Evolutionary conservation across 1,284 basidiomycete genomes (phyloP), one percentile per base, ranked within the genome.

Genomic region (Pterula multifida): DNA sequence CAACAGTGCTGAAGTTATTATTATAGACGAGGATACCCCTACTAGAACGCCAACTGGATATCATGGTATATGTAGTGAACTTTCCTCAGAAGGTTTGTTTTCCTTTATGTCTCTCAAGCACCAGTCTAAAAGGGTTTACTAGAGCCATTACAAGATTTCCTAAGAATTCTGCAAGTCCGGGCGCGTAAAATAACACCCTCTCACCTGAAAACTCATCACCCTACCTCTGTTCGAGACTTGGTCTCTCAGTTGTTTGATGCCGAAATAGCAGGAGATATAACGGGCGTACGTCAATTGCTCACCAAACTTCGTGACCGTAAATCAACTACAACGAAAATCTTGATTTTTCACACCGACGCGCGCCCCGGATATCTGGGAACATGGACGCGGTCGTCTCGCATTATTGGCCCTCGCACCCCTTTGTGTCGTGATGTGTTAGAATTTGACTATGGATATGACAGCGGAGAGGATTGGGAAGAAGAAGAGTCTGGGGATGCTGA

Each of bases 291-390:
- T 24, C 61, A 63, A 3, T 65, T 85, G 3, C 69, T 81, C 26
- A 58, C 65, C 3, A 62, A 75, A 49, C 70, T 93, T 13, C 67
- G 68, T 49, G 71, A 86, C 53, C 78, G 84, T 11, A 62, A 61
- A 9, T 55, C 68, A n/a, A 64, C 88, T 26, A 81, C 81, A 0
- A 75, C 77, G 26, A 92, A 90, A 63, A 74, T 81, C 1, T 67
- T 93, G 45, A 79, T 86, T 53, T 92, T 90, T 62, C 63, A 70
- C 21, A 81, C 82, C 53, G 86, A 92, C 61, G 71, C 73, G 0
- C 78, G 90, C 26, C 90, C 90, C 17, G 88, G 87, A 1, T 93
- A 90, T 63, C 83, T 81, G 57, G 90, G 89, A 23, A 92, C 90
- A 15, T 92, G 85, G 84, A 90, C 88, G 9, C 79, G 82, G 48